These are phyloP conservation scores for Saccharum hybrid DNA, from an alignment of 202 grass and related monocot species.

Conservation along the genomic window DNA sequence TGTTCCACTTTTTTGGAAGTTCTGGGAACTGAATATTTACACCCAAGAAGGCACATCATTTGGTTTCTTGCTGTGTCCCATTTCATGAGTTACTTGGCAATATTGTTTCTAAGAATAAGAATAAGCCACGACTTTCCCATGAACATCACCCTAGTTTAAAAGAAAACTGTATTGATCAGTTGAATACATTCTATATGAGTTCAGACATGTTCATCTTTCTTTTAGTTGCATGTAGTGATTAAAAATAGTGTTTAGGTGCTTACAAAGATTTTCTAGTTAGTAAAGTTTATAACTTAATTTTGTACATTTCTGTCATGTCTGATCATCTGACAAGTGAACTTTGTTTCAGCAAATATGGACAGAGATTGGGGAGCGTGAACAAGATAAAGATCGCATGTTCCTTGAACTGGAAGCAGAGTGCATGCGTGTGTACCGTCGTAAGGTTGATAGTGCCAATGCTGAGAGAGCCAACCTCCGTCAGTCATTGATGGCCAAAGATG, in stretches of 20 bases:
- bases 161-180: background rate
- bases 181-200: conserved; percentile 19
- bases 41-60: background rate
- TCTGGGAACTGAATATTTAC: background rate
- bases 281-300: conserved; percentile 20
- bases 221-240: background rate
- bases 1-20: background rate
- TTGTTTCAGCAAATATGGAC: conserved; percentile 83
- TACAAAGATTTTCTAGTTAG: background rate
- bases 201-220: conserved; percentile 2
- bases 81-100: conserved; percentile 9
- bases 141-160: background rate
- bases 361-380: conserved; percentile 83
- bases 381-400: conserved; percentile 84
- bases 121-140: background rate
- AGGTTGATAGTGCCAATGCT: conserved; percentile 74
- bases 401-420: conserved; percentile 89
- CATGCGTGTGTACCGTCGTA: conserved; percentile 73
- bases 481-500: conserved; percentile 74
- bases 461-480: conserved; percentile 71
- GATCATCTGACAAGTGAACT: conserved; percentile 40
- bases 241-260: conserved; percentile 10
- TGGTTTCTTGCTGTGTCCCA: conserved; percentile 21
- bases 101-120: background rate
- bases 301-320: conserved; percentile 2